Base-by-base conservation (phyloP, 148 eudicot genomes). In the Suaeda aralocaspica region DNA sequence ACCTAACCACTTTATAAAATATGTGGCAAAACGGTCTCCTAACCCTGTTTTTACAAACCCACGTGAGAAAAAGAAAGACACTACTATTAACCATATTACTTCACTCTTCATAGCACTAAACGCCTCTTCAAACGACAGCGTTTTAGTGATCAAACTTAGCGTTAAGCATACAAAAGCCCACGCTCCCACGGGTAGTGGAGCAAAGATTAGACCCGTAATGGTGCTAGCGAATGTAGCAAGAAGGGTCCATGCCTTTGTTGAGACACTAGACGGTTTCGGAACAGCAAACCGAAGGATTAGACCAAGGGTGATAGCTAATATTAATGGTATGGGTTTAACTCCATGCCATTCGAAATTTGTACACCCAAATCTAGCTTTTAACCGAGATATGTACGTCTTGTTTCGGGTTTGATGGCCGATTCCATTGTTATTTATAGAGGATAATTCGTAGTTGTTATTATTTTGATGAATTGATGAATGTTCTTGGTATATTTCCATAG, bases 11-110 rank as follows among this genome's bases (percentile, higher is more conserved):
- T 78, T 84, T 9, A 92, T 88, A 61, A 90, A 90, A 53, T 80
- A 88, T 1, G 85, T 80, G 2, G 96, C 98, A 49, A 92, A 76
- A 59, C 98, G 70, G 53, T 92, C 92, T 0, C 98, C 98, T 11
- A 92, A 64, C 0, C 98, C 98, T 15, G 91, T 83, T 67, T 89
- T 89, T 0, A 89, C 88, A 13, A 92, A 92, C 72, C 96, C 98
- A 9, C 98, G 85, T 2, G 98, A 91, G 56, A 92, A 92, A 73
- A 92, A 92, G 75, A 92, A 92, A 2, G 96, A 87, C 30, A 92
- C 87, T 22, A 92, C 96, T 8, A 92, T 92, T 29, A 92, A 69
- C 98, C 98, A 92, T 5, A 92, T 82, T 7, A 92, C 96, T 62
- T 92, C 96, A 49, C 78, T 86, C 0, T 91, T 88, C 69, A 85